phyloP scores from a whole-genome alignment of 805 yeast species.

The Kodamaea jinghongensis region DNA sequence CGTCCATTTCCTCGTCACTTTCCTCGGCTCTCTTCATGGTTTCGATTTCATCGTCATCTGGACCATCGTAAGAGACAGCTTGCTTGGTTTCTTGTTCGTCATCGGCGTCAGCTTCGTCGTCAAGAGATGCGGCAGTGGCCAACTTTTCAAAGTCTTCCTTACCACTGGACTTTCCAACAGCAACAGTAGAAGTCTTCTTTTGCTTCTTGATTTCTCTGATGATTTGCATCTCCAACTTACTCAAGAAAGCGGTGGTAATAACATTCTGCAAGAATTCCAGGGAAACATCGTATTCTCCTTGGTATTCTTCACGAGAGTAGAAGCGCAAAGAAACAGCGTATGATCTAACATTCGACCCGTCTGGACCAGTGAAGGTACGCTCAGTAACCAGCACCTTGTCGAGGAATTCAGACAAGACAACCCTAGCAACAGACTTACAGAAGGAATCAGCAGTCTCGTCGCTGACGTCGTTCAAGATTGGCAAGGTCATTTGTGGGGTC shows the following conservation, averaged over 20 bases:
- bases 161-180: conserved; percentile 70
- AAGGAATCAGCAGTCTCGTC: conserved; percentile 90
- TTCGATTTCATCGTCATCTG: conserved; percentile 93
- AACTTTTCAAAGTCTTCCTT: conserved; percentile 40
- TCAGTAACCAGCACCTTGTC: conserved; percentile 85
- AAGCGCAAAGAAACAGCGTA: conserved; percentile 74
- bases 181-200: conserved; percentile 55
- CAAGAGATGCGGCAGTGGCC: conserved; percentile 6
- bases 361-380: conserved; percentile 65
- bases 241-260: conserved; percentile 63
- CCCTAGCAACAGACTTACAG: conserved; percentile 85
- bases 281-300: conserved; percentile 82
- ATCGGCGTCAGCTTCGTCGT: conserved; percentile 56
- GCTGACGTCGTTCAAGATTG: conserved; percentile 72
- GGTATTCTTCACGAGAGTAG: conserved; percentile 74
- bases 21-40: conserved; percentile 82
- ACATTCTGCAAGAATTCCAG: conserved; percentile 74
- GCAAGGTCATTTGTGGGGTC: conserved; percentile 99
- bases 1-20: conserved; percentile 65
- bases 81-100: conserved; percentile 70
- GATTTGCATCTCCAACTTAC: conserved; percentile 67
- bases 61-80: conserved; percentile 89
- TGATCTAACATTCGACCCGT: conserved; percentile 56
- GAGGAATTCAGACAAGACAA: conserved; percentile 82
- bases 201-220: conserved; percentile 81